Percentiles rank a stretch among this genome's conserved stretches.
Conservation (phyloP, 306 rosid species). For the Ziziphus jujuba region DNA sequence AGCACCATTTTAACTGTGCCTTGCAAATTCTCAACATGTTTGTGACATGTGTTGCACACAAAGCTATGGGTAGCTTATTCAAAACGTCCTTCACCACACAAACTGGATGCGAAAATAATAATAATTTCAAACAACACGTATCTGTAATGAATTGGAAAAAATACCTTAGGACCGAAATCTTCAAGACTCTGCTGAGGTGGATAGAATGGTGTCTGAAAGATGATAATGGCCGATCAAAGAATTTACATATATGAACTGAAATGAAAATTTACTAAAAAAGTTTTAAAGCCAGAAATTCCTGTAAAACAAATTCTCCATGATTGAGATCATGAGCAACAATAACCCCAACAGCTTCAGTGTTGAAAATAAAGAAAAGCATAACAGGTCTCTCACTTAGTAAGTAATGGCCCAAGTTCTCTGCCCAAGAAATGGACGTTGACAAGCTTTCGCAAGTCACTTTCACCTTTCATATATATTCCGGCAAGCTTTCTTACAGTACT, state of each 20-base stretch:
- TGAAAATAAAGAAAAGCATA: conserved; percentile 91
- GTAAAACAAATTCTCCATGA: conserved; percentile 92
- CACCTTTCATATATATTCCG: conserved; percentile 84
- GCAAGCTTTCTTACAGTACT: conserved; percentile 80
- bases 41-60: conserved; percentile 13
- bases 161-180: conserved; percentile 73
- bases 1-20: background rate
- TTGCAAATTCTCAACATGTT: background rate
- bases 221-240: conserved; percentile 20
- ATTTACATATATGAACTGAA: conserved; percentile 23
- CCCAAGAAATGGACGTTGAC: conserved; percentile 87
- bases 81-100: background rate
- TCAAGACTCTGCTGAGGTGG: conserved; percentile 89
- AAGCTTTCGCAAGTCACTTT: conserved; percentile 83
- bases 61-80: background rate
- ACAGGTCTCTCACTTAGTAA: conserved; percentile 82
- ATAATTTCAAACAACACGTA: conserved; percentile 3
- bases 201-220: conserved; percentile 82
- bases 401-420: conserved; percentile 76
- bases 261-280: background rate
- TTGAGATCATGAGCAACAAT: conserved; percentile 95
- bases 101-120: background rate
- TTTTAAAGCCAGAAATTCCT: conserved; percentile 50
- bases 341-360: conserved; percentile 88
- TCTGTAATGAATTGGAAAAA: conserved; percentile 26